Evolutionary conservation across 352 stramenopile species (phyloP), one percentile per base, ranked within the genome.

Genomic region (Phytophthora vignae): DNA sequence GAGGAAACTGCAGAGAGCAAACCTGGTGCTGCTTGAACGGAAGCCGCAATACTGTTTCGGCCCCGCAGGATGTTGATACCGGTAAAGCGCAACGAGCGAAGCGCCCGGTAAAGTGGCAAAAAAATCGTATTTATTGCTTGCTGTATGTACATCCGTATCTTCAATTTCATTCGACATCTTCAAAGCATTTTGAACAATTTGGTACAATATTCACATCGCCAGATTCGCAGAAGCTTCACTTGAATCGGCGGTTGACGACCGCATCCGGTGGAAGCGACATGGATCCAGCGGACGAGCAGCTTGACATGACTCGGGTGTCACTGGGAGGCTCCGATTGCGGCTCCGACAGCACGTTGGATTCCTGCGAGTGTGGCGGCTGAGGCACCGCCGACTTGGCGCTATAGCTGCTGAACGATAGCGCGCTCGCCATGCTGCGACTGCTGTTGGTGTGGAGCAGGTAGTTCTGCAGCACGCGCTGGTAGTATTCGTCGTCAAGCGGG

Each of bases 401-500:
- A 54, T 75, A 82, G 60, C 81, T 87, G 68, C 81, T 86, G 10
- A 77, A 73, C 5, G 82, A 88, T 10, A 88, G 62, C n/a, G 66
- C 73, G 53, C 74, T 78, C 5, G 55, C 61, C 29, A 83, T 77
- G 59, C 80, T 85, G 25, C 78, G 50, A 19, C 64, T 83, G 69
- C 82, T 88, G 56, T 81, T 87, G 40, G 82, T 82, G 69, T 85
- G 83, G 49, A 81, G 78, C 50, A 93, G 56, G 55, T 91, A 88
- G 22, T 79, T 84, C 48, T 90, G 79, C 49, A 93, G 70, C 53
- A 85, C 44, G 21, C 78, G 77, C 50, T 91, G 79, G 67, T 93
- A 93, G 63, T 93, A 92, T 33, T 90, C 86, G n/a, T 92, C 86
- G 17, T 89, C 81, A 6, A 77, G 77, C n/a, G 50, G 55, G 27